phyloP scores from a whole-genome alignment of 2,329 filamentous ascomycete species.

The Sclerotinia nivalis region DNA sequence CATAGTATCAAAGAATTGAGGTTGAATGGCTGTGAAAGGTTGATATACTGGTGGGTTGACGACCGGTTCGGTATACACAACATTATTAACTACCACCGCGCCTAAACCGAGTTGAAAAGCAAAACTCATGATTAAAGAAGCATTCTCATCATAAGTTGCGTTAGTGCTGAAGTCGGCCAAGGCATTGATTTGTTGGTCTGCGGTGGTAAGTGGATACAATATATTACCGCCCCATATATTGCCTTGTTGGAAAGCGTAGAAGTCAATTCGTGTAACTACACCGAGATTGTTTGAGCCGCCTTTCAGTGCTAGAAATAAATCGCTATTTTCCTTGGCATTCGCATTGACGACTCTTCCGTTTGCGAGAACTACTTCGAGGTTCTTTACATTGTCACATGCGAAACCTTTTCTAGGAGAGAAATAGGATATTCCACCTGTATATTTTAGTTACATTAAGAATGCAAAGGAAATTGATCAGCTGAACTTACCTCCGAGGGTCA shows the following conservation, averaged over 20 bases:
- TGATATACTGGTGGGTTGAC: constrained; percentile 3
- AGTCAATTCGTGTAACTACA: constrained; percentile 49
- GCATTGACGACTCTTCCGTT: constrained; percentile 51
- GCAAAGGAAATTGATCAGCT: not conserved
- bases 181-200: not conserved
- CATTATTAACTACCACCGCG: not conserved
- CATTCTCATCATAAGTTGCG: constrained; percentile 5
- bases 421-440: constrained; percentile 33
- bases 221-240: constrained; percentile 24
- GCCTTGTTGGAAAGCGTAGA: constrained; percentile 25
- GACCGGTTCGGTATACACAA: constrained; percentile 9
- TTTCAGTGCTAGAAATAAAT: constrained; percentile 54
- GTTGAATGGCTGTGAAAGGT: constrained; percentile 21
- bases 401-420: constrained; percentile 46
- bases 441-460: not conserved
- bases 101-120: not conserved
- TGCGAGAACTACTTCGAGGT: constrained; percentile 55
- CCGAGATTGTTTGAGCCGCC: constrained; percentile 60
- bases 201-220: constrained; percentile 1
- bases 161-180: constrained; percentile 10
- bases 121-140: constrained; percentile 14
- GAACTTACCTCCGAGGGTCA: not conserved
- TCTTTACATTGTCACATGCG: constrained; percentile 51
- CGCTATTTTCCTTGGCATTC: constrained; percentile 43
- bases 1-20: not conserved